Evolutionary conservation across 345 rosid species (phyloP), one percentile per base, ranked within the genome.

Genomic region (Aquilaria sinensis): DNA sequence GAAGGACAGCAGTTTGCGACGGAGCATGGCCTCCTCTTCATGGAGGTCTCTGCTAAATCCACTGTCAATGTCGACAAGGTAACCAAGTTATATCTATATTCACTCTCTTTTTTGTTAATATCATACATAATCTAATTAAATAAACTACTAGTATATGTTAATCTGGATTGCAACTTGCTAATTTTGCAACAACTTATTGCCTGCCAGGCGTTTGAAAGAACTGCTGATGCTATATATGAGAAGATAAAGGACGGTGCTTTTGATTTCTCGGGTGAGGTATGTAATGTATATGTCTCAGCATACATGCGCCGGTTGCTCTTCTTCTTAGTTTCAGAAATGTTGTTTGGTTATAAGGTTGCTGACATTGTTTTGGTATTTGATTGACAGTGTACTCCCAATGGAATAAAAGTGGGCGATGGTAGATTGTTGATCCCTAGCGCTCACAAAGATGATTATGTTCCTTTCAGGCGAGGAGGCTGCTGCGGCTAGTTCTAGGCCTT

Each of bases 21-120:
- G 79, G 99, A 94, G 75, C 85, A 94, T 68, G 97, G 99, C 12
- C 80, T 94, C 75, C 88, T 94, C 53, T 94, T 94, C 77, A 94
- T 91, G 96, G 99, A 94, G 67, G 99, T 97, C 63, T 94, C 99
- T 66, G 99, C 99, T 48, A 94, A 91, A 73, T 90, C 99, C 72
- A 96, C 99, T 68, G 96, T 82, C 76, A 94, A 94, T 73, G 99
- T 94, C 6, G 97, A 94, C 68, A 97, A 94, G 91, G 99, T 23
- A 23, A 23, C 23, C 23, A 23, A 23, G 23, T 23, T 23, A 23
- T 23, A 23, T 23, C 23, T 23, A 23, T 23, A 0, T 23, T 23
- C 23, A 23, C 23, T 23, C 23, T 23, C 23, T 23, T 23, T 16
- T 23, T 23, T 23, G 23, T 23, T 23, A 23, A 23, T 0, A 23